Conservation (phyloP, 768 basidiomycete genomes). For the Mrakia gelida region DNA sequence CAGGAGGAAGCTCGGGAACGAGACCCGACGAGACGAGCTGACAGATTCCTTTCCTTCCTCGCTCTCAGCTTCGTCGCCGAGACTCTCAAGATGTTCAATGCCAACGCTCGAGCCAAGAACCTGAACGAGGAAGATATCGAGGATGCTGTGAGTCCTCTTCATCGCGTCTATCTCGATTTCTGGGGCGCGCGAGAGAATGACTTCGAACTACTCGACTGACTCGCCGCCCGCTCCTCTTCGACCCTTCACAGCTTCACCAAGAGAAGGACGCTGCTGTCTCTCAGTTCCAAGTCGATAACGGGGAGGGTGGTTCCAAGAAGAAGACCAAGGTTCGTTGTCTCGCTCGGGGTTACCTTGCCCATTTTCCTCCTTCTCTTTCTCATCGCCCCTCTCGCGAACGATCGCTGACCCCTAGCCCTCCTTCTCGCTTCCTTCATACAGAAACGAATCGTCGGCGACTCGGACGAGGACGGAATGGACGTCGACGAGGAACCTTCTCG, state of each 20-base stretch:
- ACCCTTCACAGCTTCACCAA: background rate
- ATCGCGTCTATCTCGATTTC: background rate
- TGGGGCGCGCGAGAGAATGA: no score
- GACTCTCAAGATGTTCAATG: slow-evolving; percentile 39
- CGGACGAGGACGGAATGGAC: slow-evolving; percentile 45
- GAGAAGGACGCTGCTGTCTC: background rate
- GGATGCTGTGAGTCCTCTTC: slow-evolving; percentile 9
- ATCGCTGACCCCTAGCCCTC: background rate
- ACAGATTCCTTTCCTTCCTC: background rate
- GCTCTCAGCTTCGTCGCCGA: slow-evolving; percentile 44
- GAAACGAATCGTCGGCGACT: slow-evolving; percentile 31
- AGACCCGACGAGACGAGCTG: background rate
- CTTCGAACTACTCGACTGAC: background rate
- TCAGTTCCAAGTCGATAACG: slow-evolving; percentile 2
- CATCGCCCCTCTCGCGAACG: no score
- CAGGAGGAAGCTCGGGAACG: slow-evolving; percentile 2
- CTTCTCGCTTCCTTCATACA: background rate
- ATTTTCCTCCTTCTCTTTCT: no score
- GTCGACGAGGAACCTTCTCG: slow-evolving; percentile 36
- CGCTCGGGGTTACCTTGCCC: background rate
- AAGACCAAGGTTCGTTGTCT: background rate
- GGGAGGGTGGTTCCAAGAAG: background rate
- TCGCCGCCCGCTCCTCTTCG: background rate
- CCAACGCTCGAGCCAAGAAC: slow-evolving; percentile 17
- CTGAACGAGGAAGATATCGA: slow-evolving; percentile 24